A percentile compares a stretch with the other conserved stretches of the same genome.
phyloP scores from a whole-genome alignment of 2,329 filamentous ascomycete genomes.

The Beauveria brongniartii region DNA sequence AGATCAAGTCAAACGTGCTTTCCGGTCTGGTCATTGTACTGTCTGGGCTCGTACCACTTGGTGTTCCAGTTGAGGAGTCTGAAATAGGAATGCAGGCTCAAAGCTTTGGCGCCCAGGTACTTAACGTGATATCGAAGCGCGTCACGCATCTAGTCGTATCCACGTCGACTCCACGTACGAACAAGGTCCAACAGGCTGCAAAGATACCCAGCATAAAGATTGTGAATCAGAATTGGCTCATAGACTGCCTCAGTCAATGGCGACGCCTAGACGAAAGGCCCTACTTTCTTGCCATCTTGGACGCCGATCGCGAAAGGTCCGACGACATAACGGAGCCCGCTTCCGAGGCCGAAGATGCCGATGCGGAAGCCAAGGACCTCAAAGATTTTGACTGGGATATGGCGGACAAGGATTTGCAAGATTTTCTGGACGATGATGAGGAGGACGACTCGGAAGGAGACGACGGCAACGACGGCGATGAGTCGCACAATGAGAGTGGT shows the following conservation, averaged over 20 bases:
- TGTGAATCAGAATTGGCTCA: conserved; percentile 84
- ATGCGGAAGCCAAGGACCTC: conserved; percentile 33
- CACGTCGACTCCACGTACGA: conserved; percentile 65
- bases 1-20: conserved; percentile 70
- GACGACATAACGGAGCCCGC: conserved; percentile 26
- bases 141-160: conserved; percentile 71
- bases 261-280: conserved; percentile 67
- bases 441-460: conserved; percentile 18
- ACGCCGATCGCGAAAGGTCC: conserved; percentile 47
- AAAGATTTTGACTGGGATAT: conserved; percentile 53
- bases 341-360: conserved; percentile 24
- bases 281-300: conserved; percentile 69
- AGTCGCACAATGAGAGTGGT: not conserved
- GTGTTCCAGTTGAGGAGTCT: conserved; percentile 67
- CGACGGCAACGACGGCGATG: conserved; percentile 16
- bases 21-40: conserved; percentile 72
- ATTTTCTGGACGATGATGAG: conserved; percentile 55
- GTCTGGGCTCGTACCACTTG: conserved; percentile 81
- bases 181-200: conserved; percentile 83
- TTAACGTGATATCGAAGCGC: conserved; percentile 48
- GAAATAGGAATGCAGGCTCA: conserved; percentile 84
- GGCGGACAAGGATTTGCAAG: conserved; percentile 64
- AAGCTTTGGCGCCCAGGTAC: conserved; percentile 68
- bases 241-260: conserved; percentile 80
- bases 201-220: conserved; percentile 77